Percentiles rank a stretch among this genome's conserved stretches.
Conservation (phyloP, 1,139 yeast genomes). For the Ashbya aceris region DNA sequence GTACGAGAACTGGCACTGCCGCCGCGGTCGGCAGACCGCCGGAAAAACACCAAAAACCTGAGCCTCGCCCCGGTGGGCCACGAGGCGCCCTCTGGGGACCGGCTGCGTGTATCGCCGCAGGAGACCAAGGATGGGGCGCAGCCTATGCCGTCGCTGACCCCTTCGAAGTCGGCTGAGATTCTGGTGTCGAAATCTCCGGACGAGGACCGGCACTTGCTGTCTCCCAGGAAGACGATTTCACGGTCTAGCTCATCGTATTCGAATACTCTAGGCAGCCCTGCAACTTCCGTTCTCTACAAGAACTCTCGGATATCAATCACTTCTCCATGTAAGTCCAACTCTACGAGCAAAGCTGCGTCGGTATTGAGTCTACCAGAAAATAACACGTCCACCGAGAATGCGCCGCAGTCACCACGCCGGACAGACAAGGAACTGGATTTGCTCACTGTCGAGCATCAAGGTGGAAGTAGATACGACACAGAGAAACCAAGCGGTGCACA, state of each 20-base stretch:
- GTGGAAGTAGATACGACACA: too few species aligned
- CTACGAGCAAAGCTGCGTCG: neutral
- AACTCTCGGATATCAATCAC: slow-evolving; percentile 29
- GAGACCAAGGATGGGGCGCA: neutral
- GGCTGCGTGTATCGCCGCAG: neutral
- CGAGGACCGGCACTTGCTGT: neutral
- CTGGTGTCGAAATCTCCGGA: neutral
- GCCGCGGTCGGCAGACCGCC: slow-evolving; percentile 26
- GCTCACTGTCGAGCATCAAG: slow-evolving; percentile 23
- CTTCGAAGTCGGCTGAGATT: neutral
- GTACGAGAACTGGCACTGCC: slow-evolving; percentile 19
- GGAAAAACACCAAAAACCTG: slow-evolving; percentile 15
- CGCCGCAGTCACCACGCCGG: slow-evolving; percentile 20
- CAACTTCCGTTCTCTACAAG: slow-evolving; percentile 28
- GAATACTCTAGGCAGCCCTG: slow-evolving; percentile 23
- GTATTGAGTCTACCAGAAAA: neutral
- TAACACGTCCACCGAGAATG: slow-evolving; percentile 1
- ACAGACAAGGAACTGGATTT: slow-evolving; percentile 25
- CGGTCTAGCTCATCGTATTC: slow-evolving; percentile 8
- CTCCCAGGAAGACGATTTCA: slow-evolving; percentile 1
- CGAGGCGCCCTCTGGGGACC: neutral
- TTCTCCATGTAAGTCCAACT: slow-evolving; percentile 13
- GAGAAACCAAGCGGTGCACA: too few species aligned
- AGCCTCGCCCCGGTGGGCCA: slow-evolving; percentile 1
- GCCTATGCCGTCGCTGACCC: neutral